Evolutionary conservation across 2,329 filamentous ascomycete species (phyloP), one percentile per base, ranked within the genome.

Genomic region (Falciphora oryzae): DNA sequence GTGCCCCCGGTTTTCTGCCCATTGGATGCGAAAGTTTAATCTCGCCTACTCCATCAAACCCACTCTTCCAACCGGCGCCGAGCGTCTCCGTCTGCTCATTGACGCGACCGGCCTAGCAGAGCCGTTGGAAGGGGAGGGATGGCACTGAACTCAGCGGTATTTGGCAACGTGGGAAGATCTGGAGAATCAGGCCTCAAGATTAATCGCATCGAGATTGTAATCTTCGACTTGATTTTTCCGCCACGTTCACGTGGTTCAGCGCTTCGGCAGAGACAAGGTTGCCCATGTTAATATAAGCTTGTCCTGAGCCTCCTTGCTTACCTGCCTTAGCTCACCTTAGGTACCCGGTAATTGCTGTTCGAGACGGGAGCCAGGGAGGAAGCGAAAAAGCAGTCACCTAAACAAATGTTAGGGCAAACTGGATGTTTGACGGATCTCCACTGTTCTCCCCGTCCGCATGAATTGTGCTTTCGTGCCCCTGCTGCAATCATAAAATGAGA

Each of bases 241-340:
- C 18, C 1, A 6, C 44, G 8, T 11, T 6, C 44, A 8, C 44
- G 44, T n/a, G 44, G 18, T 22, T n/a, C 10, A 11, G 5, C 4
- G 44, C 18, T n/a, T 8, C 1, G 44, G 44, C 8, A 53, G 22
- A 22, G 22, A 27, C 29, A 31, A 29, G 57, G 28, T 27, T 58
- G 57, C 57, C 18, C n/a, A 16, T 58, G 27, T 16, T 16, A 25
- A 31, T 18, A 14, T 58, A 16, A 28, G 25, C 25, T 58, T 58
- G 25, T 27, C 28, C 28, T 58, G 25, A 14, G 25, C 25, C 57
- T 58, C 13, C 70, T 74, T 90, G 27, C 82, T 89, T 32, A 85
- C 85, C 6, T 7, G 6, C 10, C 32, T 11, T 32, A 11, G 32
- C 85, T 6, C 3, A 3, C 10, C 32, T 35, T 57, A n/a, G 22